Evolutionary conservation across 1,139 yeast genomes (phyloP), one percentile per base, ranked within the genome.

Genomic region (Diutina rugosa): DNA sequence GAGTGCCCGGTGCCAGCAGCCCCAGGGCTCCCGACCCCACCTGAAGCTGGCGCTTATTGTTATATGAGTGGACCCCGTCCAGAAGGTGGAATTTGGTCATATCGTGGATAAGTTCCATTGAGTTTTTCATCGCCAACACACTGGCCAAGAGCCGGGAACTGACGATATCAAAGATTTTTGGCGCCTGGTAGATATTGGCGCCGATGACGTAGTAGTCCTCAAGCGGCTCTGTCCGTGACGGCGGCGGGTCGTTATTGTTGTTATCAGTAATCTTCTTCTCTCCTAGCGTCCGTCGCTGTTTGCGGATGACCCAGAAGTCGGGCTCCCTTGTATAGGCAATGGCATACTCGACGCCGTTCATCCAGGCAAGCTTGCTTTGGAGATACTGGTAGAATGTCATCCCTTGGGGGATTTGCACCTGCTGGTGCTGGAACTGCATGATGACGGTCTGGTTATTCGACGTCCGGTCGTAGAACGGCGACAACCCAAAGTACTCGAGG

Each of bases 381-480:
- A 82, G 70, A 64, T 79, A 75, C 61, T 69, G 65, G 57, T 69
- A 68, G 61, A 77, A 71, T 58, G 72, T 66, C 59, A 69, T 62
- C 54, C 67, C 64, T 35, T 70, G 68, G 6, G 77, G 80, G 38
- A 76, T 72, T 18, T 49, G 53, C n/a, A 49, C 32, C 57, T 84
- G 87, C 63, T 84, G 87, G 77, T 85, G 90, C 68, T 91, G 98
- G 59, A 87, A 81, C 69, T 93, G 99, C 99, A 93, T 93, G 71
- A 88, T 88, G 49, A 95, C 79, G 45, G 90, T 95, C 69, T 91
- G 98, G 69, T 93, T 93, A 69, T 90, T 93, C 55, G 97, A 87
- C 0, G 96, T 84, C 62, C 97, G 80, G 67, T 93, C 98, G 67
- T 87, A 93, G 70, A 93, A 95, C 2, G 99, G 99, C 4, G 96